These are phyloP conservation scores for Spencermartinsiella europaea DNA, from an alignment of 805 yeast genomes.

Conservation along the genomic window DNA sequence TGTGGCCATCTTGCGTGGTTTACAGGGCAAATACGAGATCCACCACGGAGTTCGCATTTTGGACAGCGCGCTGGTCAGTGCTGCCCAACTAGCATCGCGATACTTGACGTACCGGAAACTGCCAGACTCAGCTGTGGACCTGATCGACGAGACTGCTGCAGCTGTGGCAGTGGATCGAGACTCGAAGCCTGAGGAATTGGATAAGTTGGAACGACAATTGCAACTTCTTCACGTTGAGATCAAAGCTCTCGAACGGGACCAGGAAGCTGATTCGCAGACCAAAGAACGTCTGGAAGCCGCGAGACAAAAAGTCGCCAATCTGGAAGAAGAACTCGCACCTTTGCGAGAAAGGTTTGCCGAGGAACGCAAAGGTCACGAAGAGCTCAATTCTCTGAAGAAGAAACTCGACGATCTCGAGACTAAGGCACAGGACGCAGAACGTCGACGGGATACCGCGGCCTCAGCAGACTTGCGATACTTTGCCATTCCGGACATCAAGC, in stretches of 20 bases:
- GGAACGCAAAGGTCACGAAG: constrained; percentile 89
- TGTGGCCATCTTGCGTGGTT: constrained; percentile 91
- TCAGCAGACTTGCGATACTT: constrained; percentile 96
- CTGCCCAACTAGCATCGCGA: constrained; percentile 91
- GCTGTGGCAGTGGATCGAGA: constrained; percentile 97
- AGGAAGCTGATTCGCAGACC: constrained; percentile 72
- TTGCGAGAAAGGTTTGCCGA: constrained; percentile 76
- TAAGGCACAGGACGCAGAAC: constrained; percentile 94
- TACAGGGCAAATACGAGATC: constrained; percentile 90
- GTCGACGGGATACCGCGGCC: constrained; percentile 89
- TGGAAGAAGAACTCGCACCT: constrained; percentile 82
- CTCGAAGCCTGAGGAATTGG: constrained; percentile 95
- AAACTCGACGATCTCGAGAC: constrained; percentile 87
- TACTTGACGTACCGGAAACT: constrained; percentile 91
- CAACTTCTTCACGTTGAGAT: constrained; percentile 93
- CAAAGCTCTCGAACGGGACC: constrained; percentile 93
- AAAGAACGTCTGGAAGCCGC: constrained; percentile 82
- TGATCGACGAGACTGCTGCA: constrained; percentile 95
- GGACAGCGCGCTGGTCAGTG: constrained; percentile 89
- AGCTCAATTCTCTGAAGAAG: constrained; percentile 81
- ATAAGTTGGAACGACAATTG: constrained; percentile 85
- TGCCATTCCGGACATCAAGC: constrained; percentile 90
- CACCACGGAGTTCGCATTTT: constrained; percentile 97
- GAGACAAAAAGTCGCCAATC: constrained; percentile 67
- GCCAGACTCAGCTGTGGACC: constrained; percentile 95